A percentile compares a stretch with the other conserved stretches of the same genome.
These are phyloP conservation scores for Neurospora sp. DNA, from an alignment of 495 filamentous ascomycete genomes.

Conservation along the genomic window DNA sequence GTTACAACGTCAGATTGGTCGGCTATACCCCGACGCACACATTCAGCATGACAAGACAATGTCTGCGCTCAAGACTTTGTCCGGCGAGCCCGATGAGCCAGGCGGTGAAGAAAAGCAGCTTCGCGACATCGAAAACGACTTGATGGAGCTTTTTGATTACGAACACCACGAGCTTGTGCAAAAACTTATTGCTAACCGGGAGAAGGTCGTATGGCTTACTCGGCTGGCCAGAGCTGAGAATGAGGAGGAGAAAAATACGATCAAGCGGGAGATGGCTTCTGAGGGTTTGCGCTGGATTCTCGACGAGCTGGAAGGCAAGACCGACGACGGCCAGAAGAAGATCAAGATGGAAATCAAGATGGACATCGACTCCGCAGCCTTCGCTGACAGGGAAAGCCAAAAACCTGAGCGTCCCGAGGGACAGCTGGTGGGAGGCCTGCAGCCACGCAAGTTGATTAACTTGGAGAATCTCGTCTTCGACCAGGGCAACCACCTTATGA, in stretches of 20 bases:
- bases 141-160: slow-evolving; percentile 97
- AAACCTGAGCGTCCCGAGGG: slow-evolving; percentile 44
- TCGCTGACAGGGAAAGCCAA: slow-evolving; percentile 32
- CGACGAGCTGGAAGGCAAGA: slow-evolving; percentile 63
- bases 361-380: slow-evolving; percentile 74
- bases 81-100: slow-evolving; percentile 60
- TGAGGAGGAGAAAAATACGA: slow-evolving; percentile 59
- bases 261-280: slow-evolving; percentile 83
- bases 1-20: slow-evolving; percentile 86
- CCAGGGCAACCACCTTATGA: slow-evolving; percentile 97
- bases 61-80: slow-evolving; percentile 69
- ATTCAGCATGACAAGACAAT: slow-evolving; percentile 81
- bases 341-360: slow-evolving; percentile 81
- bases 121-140: slow-evolving; percentile 92
- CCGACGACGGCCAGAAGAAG: slow-evolving; percentile 46
- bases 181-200: slow-evolving; percentile 81
- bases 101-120: slow-evolving; percentile 66
- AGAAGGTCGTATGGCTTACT: slow-evolving; percentile 93
- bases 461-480: slow-evolving; percentile 94
- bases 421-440: slow-evolving; percentile 71
- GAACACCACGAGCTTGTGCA: slow-evolving; percentile 90
- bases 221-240: slow-evolving; percentile 78
- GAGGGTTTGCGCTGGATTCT: slow-evolving; percentile 80
- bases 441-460: slow-evolving; percentile 80
- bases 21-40: slow-evolving; percentile 81